Percentiles rank a stretch among this genome's conserved stretches.
phyloP scores from a whole-genome alignment of 1,284 basidiomycete species.

The Apiotrichum laibachii region DNA sequence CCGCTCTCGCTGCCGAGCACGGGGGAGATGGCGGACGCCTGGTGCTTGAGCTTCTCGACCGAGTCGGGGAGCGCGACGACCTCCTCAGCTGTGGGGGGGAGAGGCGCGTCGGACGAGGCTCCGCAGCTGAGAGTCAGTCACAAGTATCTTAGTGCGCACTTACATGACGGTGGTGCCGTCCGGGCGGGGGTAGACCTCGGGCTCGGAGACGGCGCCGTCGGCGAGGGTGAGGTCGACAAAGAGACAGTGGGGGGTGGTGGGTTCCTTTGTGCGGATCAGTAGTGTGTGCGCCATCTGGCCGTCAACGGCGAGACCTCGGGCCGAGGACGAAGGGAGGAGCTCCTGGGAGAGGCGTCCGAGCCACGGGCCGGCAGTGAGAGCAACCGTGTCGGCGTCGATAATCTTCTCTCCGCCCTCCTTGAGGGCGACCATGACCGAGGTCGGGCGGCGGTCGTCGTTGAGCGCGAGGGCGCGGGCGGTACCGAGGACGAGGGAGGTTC shows the following conservation, averaged over 20 bases:
- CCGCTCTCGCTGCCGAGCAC: slow-evolving; percentile 42
- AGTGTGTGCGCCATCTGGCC: slow-evolving; percentile 57
- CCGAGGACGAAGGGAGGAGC: slow-evolving; percentile 55
- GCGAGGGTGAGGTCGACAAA: slow-evolving; percentile 58
- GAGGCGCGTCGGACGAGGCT: slow-evolving; percentile 44
- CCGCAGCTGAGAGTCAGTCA: slow-evolving; percentile 39
- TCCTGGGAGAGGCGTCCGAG: slow-evolving; percentile 60
- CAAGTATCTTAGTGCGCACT: slow-evolving; percentile 11
- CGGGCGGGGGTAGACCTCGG: slow-evolving; percentile 55
- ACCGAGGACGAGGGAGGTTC: slow-evolving; percentile 38
- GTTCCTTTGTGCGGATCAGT: slow-evolving; percentile 48
- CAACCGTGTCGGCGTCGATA: slow-evolving; percentile 55
- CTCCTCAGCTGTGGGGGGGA: slow-evolving; percentile 49
- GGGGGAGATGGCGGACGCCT: slow-evolving; percentile 54
- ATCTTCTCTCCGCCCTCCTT: slow-evolving; percentile 41
- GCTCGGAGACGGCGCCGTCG: slow-evolving; percentile 50
- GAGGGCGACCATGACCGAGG: slow-evolving; percentile 20
- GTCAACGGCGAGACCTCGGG: slow-evolving; percentile 43
- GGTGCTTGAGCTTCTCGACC: slow-evolving; percentile 51
- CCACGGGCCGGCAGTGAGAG: slow-evolving; percentile 85
- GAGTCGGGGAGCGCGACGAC: slow-evolving; percentile 48
- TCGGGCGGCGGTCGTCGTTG: slow-evolving; percentile 18
- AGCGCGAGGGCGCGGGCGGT: slow-evolving; percentile 25
- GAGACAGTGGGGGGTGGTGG: slow-evolving; percentile 49
- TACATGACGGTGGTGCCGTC: slow-evolving; percentile 52